These are phyloP conservation scores for Aurantiochytrium sp. DNA, from an alignment of 108 stramenopile species.

Conservation along the genomic window DNA sequence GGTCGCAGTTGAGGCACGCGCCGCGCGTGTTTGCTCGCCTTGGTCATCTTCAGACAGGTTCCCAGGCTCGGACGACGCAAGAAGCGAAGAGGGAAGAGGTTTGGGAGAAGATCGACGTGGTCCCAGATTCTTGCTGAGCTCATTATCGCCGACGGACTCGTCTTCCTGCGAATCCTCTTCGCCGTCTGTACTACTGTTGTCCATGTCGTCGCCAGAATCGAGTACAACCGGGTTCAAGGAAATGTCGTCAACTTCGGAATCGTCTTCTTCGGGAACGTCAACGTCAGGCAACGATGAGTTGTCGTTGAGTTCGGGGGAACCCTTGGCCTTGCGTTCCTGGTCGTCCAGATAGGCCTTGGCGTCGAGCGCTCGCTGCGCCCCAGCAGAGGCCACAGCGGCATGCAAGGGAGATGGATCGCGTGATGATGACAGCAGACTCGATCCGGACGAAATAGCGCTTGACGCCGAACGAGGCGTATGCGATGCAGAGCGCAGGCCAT, in stretches of 20 bases:
- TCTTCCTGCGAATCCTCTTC: background rate
- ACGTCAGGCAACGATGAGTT: background rate
- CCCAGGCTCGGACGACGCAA: too few species aligned
- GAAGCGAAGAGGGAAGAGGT: too few species aligned
- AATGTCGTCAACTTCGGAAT: background rate
- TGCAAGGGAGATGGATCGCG: background rate
- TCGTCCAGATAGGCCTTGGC: background rate
- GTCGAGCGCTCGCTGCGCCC: background rate
- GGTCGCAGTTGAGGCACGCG: too few species aligned
- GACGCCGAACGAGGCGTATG: background rate
- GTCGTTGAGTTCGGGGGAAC: background rate
- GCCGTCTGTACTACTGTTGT: background rate
- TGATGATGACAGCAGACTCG: background rate
- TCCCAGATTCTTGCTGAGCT: too few species aligned
- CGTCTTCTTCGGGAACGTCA: background rate
- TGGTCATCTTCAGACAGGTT: too few species aligned
- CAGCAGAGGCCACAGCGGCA: background rate
- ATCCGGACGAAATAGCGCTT: background rate
- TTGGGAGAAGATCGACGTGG: too few species aligned
- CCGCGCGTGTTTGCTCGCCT: too few species aligned
- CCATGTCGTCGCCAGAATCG: background rate
- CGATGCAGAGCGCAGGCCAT: background rate
- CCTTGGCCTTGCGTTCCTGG: background rate
- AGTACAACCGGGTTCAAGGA: background rate
- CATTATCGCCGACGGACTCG: background rate